Evolutionary conservation across 495 filamentous ascomycete genomes (phyloP), one percentile per base, ranked within the genome.

Genomic region (Hypomontagnella monticulosa): DNA sequence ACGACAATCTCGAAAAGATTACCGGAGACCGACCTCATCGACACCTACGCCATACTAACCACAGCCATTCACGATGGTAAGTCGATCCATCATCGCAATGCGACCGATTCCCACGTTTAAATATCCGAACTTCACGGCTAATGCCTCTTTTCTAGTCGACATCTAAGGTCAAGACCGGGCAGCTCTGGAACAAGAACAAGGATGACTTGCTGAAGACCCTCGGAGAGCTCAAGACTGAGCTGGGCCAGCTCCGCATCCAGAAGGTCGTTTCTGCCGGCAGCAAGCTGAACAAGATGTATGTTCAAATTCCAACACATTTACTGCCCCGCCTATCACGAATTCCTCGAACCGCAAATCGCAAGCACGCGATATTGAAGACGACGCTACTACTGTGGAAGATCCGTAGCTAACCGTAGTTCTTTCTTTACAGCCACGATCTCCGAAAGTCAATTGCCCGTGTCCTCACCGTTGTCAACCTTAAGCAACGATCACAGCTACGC

Each of bases 131-230:
- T 18, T 38, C 7, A 37, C 38, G 4, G 37, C 54, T 61, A 36
- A 63, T 59, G 38, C 2, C 43, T 57, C 9, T 34, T 37, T 71
- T 69, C 18, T 75, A 94, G 93, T 96, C 93, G 83, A 82, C 89
- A 73, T 84, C 87, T 78, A 96, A 96, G 85, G 91, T 98, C 81
- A 97, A 97, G 87, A 87, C 93, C 78, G 87, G 84, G 83, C 86
- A 89, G 83, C 91, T 99, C 79, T 98, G 96, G 95, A 88, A 89
- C 81, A 99, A 99, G 93, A 91, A 85, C 89, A 97, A 97, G 89
- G 91, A 94, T 75, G 96, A 99, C 70, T 87, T 99, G 79, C 85
- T 85, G 78, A 93, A 93, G 86, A 93, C 97, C 81, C 86, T 97
- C 71, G 87, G 87, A 71, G 92, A 96, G 79, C 87, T 97, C 75